Evolutionary conservation across 768 basidiomycete species (phyloP).

Genomic region (Auriscalpium orientale): DNA sequence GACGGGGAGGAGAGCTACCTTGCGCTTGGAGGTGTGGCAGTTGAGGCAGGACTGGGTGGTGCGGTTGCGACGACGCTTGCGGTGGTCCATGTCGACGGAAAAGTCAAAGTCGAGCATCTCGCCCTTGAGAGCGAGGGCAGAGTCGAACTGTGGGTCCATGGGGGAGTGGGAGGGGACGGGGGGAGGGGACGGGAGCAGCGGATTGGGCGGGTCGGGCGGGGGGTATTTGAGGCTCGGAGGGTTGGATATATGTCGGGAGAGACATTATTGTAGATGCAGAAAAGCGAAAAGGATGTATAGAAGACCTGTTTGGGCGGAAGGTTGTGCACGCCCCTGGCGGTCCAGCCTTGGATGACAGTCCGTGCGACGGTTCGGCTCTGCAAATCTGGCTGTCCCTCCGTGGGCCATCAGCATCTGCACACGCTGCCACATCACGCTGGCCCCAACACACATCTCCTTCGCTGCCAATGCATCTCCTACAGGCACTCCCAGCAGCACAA

Average conservation of each 20-base stretch:
- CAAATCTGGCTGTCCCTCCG: not conserved
- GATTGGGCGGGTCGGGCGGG: slow-evolving; percentile 1
- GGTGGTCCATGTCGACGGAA: slow-evolving; percentile 62
- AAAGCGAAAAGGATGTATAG: not conserved
- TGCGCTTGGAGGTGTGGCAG: slow-evolving; percentile 92
- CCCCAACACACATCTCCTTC: not conserved
- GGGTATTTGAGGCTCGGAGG: too few species aligned
- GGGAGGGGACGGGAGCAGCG: slow-evolving; percentile 4
- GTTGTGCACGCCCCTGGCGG: not conserved
- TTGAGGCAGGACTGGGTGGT: slow-evolving; percentile 84
- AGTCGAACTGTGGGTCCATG: slow-evolving; percentile 22
- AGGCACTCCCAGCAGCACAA: not conserved
- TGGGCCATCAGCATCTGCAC: not conserved
- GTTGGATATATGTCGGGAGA: too few species aligned
- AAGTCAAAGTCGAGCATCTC: slow-evolving; percentile 25
- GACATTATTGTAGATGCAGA: too few species aligned
- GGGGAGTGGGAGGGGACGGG: slow-evolving; percentile 5
- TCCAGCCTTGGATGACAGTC: not conserved
- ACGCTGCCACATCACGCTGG: not conserved
- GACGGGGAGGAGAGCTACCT: slow-evolving; percentile 40
- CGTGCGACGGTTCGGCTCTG: slow-evolving; percentile 1
- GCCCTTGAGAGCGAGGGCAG: slow-evolving; percentile 39
- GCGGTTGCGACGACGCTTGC: slow-evolving; percentile 84
- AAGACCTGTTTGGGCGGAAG: not conserved
- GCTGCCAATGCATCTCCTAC: not conserved